phyloP scores from a whole-genome alignment of 164 flowering plant species.

The Magnolia officinalis region DNA sequence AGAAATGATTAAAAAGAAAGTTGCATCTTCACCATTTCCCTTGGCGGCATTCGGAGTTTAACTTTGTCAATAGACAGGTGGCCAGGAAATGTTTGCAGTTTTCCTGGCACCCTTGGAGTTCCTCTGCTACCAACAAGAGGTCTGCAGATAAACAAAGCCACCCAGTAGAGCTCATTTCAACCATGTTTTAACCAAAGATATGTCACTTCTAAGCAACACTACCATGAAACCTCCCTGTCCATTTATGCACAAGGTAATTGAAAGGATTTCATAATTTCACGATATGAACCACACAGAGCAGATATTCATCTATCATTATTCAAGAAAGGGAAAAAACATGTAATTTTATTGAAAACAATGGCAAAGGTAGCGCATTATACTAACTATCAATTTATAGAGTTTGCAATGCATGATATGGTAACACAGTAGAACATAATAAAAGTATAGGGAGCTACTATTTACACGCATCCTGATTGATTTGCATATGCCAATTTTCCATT shows the following conservation, averaged over 20 bases:
- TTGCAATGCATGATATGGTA: background rate
- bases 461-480: too few relatives aligned
- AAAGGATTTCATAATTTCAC: background rate
- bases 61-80: conserved; percentile 51
- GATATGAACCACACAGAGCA: background rate
- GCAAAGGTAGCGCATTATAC: background rate
- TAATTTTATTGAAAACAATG: background rate
- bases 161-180: background rate
- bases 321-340: background rate
- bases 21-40: conserved; percentile 29
- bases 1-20: background rate
- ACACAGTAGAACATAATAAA: too few relatives aligned
- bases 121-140: conserved; percentile 47
- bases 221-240: background rate
- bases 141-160: conserved; percentile 31
- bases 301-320: background rate
- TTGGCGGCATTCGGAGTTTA: conserved; percentile 41
- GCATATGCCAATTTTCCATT: too few relatives aligned
- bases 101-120: conserved; percentile 25
- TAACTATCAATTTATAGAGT: background rate
- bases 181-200: background rate
- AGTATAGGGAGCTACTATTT: too few relatives aligned
- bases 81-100: conserved; percentile 42
- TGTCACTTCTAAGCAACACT: background rate
- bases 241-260: background rate